phyloP scores from a whole-genome alignment of 495 filamentous ascomycete species.

The Aspergillus bridgeri region DNA sequence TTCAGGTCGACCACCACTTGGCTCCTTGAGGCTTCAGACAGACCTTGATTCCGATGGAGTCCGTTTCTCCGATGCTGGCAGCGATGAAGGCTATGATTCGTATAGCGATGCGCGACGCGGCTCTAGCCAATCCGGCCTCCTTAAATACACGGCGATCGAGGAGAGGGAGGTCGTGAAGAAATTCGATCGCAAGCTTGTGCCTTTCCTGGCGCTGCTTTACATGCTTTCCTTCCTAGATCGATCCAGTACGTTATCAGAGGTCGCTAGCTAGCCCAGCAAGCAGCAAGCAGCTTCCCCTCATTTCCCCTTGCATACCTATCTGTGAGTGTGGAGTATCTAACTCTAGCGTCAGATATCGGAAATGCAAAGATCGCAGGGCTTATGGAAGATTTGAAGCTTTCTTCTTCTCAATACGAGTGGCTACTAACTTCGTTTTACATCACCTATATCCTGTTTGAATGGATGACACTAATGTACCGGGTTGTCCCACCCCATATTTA shows the following conservation, averaged over 20 bases:
- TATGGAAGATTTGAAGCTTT: conserved; percentile 57
- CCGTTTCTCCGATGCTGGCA: conserved; percentile 7
- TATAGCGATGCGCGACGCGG: conserved; percentile 28
- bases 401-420: conserved; percentile 61
- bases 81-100: conserved; percentile 32
- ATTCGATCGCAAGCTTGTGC: conserved; percentile 71
- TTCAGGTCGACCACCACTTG: conserved; percentile 16
- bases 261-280: not conserved
- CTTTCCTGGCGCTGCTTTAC: conserved; percentile 79
- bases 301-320: not conserved
- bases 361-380: conserved; percentile 76
- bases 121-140: conserved; percentile 10
- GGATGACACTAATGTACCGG: conserved; percentile 63
- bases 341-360: conserved; percentile 59
- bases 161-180: conserved; percentile 67
- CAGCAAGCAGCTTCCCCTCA: not conserved
- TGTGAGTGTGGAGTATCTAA: conserved; percentile 2
- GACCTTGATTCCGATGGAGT: conserved; percentile 26
- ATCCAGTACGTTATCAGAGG: conserved; percentile 59
- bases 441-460: conserved; percentile 73
- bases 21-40: conserved; percentile 34
- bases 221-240: conserved; percentile 77
- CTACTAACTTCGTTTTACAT: conserved; percentile 65
- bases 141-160: conserved; percentile 67
- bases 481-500: conserved; percentile 58